These are phyloP conservation scores for Lactarius sanguifluus DNA, from an alignment of 768 basidiomycete species.

Conservation along the genomic window DNA sequence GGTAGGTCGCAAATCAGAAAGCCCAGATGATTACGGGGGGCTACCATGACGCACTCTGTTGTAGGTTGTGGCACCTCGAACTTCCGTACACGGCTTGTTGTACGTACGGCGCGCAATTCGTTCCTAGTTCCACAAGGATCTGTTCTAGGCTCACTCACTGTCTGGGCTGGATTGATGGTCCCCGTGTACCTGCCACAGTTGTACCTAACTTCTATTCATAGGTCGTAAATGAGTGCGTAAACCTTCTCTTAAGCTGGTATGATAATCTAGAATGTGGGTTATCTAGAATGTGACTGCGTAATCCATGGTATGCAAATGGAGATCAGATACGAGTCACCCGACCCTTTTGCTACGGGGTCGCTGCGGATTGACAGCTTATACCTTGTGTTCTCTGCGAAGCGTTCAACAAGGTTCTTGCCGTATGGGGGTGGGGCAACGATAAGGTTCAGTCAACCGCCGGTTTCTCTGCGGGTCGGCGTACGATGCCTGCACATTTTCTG, in stretches of 20 bases:
- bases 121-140: neutral
- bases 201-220: neutral
- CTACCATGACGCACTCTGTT: neutral
- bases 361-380: constrained; percentile 3
- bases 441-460: neutral
- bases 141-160: neutral
- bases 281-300: neutral
- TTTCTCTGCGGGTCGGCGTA: neutral
- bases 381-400: neutral
- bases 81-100: neutral
- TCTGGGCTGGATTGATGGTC: neutral
- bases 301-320: neutral
- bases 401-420: neutral
- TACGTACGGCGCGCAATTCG: neutral
- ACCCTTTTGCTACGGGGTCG: neutral
- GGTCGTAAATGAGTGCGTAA: neutral
- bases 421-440: neutral
- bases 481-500: neutral
- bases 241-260: neutral
- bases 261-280: neutral
- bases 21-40: neutral
- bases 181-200: neutral
- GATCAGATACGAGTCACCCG: neutral
- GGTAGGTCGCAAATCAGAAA: neutral
- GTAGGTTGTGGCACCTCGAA: neutral